These are phyloP conservation scores for Trichoderma erinaceum DNA, from an alignment of 495 filamentous ascomycete genomes.

Conservation along the genomic window DNA sequence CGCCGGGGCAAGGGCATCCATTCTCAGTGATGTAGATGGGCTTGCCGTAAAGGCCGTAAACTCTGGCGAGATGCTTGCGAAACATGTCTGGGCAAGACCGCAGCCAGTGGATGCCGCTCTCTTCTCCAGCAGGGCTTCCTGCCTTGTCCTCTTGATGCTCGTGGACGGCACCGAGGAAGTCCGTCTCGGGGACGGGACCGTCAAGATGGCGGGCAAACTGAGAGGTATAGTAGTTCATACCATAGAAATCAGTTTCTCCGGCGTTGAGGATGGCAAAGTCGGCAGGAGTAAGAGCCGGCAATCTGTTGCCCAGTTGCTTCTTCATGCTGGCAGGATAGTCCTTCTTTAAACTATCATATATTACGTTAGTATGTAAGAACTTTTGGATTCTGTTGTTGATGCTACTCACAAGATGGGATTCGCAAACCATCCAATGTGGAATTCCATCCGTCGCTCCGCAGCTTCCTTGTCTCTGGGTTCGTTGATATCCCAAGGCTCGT, in stretches of 20 bases:
- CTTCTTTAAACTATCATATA: slow-evolving; percentile 19
- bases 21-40: slow-evolving; percentile 50
- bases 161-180: slow-evolving; percentile 42
- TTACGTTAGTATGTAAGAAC: slow-evolving; percentile 2
- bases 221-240: slow-evolving; percentile 47
- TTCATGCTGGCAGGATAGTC: slow-evolving; percentile 46
- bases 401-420: slow-evolving; percentile 33
- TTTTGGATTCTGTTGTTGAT: slow-evolving; percentile 24
- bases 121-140: slow-evolving; percentile 39
- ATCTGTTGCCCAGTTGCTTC: slow-evolving; percentile 41
- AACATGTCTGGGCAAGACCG: slow-evolving; percentile 37
- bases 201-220: slow-evolving; percentile 40
- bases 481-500: slow-evolving; percentile 50
- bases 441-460: slow-evolving; percentile 47
- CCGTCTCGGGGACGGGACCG: slow-evolving; percentile 35
- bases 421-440: slow-evolving; percentile 52
- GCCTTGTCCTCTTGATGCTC: slow-evolving; percentile 39
- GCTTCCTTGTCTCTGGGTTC: slow-evolving; percentile 48
- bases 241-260: slow-evolving; percentile 43
- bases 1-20: slow-evolving; percentile 42
- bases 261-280: slow-evolving; percentile 39
- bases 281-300: slow-evolving; percentile 39
- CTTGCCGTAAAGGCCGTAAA: slow-evolving; percentile 36
- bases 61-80: slow-evolving; percentile 41
- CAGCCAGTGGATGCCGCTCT: slow-evolving; percentile 44